Conservation (phyloP, 345 rosid genomes). For the Noccaea caerulescens region DNA sequence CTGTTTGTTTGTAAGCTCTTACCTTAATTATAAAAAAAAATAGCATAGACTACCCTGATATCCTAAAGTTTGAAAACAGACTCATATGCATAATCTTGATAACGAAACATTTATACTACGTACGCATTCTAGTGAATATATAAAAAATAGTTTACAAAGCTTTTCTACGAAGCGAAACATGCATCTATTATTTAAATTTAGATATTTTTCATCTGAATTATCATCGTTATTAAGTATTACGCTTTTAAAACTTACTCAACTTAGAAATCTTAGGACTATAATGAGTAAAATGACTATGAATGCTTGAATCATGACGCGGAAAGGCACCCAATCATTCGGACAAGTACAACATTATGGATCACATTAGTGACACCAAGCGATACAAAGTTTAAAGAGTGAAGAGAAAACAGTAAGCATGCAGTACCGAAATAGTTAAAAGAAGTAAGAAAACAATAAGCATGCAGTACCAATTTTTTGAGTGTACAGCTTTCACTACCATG, state of each 20-base stretch:
- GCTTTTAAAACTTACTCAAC: not conserved
- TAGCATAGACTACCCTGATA: not conserved
- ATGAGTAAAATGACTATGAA: conserved; percentile 8
- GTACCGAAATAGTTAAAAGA: too few species aligned
- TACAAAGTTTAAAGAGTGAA: too few species aligned
- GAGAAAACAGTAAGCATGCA: too few species aligned
- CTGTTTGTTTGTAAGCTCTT: conserved; percentile 14
- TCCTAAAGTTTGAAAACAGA: not conserved
- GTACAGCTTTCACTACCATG: too few species aligned
- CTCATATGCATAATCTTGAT: not conserved
- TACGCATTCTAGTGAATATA: too few species aligned
- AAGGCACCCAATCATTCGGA: not conserved
- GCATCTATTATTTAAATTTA: not conserved
- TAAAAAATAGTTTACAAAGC: not conserved
- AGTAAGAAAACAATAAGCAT: too few species aligned
- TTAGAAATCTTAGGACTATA: not conserved
- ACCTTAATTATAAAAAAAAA: not conserved
- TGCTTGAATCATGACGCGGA: not conserved
- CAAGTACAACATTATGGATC: not conserved
- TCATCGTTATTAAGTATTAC: not conserved
- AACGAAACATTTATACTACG: not conserved
- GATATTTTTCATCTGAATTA: not conserved
- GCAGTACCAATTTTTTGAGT: too few species aligned
- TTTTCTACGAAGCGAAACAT: not conserved
- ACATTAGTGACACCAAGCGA: too few species aligned